Conservation (phyloP, 2,329 filamentous ascomycete species). For the Coleophoma eucalyptorum region DNA sequence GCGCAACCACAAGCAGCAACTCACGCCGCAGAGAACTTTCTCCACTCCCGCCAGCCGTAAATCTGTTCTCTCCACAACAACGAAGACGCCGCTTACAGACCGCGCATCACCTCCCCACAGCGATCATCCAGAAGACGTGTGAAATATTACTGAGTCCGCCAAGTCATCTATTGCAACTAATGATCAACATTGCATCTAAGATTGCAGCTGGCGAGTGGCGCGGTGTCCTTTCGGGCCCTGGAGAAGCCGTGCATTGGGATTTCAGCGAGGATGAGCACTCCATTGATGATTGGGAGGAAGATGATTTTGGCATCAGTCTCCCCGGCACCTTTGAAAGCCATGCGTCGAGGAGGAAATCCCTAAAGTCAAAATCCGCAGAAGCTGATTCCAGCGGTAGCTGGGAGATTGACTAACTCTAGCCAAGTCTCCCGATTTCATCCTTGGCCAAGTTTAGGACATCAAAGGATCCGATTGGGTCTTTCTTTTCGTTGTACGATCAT, state of each 20-base stretch:
- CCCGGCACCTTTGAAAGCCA: not conserved
- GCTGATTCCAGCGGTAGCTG: slow-evolving; percentile 10
- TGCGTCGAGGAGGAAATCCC: not conserved
- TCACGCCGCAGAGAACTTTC: slow-evolving; percentile 56
- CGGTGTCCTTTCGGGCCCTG: slow-evolving; percentile 52
- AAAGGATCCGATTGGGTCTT: too few relatives aligned
- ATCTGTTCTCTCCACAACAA: slow-evolving; percentile 53
- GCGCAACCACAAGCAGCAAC: slow-evolving; percentile 48
- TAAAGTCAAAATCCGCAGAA: too few relatives aligned
- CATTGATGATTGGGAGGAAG: slow-evolving; percentile 51
- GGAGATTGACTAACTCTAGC: slow-evolving; percentile 13
- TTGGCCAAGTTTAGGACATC: too few relatives aligned
- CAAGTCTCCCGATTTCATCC: not conserved
- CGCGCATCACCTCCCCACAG: slow-evolving; percentile 51
- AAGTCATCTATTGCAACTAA: slow-evolving; percentile 70
- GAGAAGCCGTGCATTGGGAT: slow-evolving; percentile 56
- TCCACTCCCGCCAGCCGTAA: slow-evolving; percentile 64
- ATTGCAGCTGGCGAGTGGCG: slow-evolving; percentile 65
- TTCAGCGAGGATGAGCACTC: slow-evolving; percentile 36
- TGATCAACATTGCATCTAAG: slow-evolving; percentile 76
- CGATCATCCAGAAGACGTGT: slow-evolving; percentile 72
- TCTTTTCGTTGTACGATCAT: too few relatives aligned
- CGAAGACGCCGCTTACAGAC: slow-evolving; percentile 36
- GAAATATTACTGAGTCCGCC: slow-evolving; percentile 79
- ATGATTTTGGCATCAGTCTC: slow-evolving; percentile 49